Base-by-base conservation (phyloP, 768 basidiomycete genomes). In the Mycena haematopus region DNA sequence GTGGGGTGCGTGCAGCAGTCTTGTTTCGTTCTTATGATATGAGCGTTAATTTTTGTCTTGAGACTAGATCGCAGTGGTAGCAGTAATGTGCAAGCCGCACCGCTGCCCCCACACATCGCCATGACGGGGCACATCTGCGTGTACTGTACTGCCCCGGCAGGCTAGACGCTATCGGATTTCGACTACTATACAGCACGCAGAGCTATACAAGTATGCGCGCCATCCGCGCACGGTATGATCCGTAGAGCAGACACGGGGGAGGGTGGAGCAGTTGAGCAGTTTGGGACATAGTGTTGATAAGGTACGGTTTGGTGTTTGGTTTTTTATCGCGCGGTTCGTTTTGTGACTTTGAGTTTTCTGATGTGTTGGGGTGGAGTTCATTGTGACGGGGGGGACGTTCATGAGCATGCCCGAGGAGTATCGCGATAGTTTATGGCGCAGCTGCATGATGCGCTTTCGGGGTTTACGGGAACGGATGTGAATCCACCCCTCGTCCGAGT, bases 111-210 rank as follows among this genome's bases (percentile, higher is more conserved):
- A 5, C 97, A 99, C 78, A 99, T 99, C 59, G 97, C 97, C 9
- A 97, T 99, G 94, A 99, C 97, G 0, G 97, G 97, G 29, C 99
- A 99, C 71, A 99, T 99, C 59, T 99, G 97, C 78, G 97, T 99
- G 90, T 96, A 76, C n/a, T n/a, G n/a, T n/a, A n/a, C 66, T 99
- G 97, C 73, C 97, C 97, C 6, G 97, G 97, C 59, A 97, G 97
- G 19, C 97, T 97, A 4, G 97, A 99, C 76, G n/a, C n/a, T n/a
- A n/a, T 99, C 97, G 1, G 97, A 99, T 76, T 99, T 99, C 68
- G 97, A 99, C 74, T 99, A 99, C n/a, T n/a, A n/a, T n/a, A n/a
- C 72, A 98, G 96, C 68, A 99, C 97, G 9, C 97, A 96, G 75
- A 93, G 92, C 71, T 94, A 94, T 70, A 96, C 93, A 22, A 96